Evolutionary conservation across 192 early-diverging fungal species (phyloP), one percentile per base, ranked within the genome.

Genomic region (Coemansia sp.): DNA sequence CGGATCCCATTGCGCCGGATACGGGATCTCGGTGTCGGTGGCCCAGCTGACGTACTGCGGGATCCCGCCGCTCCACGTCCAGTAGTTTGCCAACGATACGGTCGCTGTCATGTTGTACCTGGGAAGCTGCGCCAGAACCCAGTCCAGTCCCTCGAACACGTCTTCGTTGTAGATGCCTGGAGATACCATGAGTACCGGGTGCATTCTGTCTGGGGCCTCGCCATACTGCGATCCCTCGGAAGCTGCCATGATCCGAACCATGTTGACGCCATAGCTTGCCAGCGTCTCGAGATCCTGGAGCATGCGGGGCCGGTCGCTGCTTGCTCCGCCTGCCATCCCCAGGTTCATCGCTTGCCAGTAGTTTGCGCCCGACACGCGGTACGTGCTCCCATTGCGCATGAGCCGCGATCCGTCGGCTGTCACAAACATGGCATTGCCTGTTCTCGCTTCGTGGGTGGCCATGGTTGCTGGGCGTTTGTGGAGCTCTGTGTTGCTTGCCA

Each of bases 341-440:
- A 91, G 75, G 76, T 91, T 88, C 89, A 91, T 90, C 14, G 88
- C 90, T 43, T 90, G 86, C 90, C 90, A 91, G 65, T 89, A 91
- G 75, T 91, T 91, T 53, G 90, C 89, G 14, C 88, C 87, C 5
- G 62, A 72, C 4, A 89, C 60, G 14, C 57, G 59, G 55, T 85
- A 83, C 23, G 64, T 48, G 18, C 66, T 51, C 15, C 71, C 71
- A 44, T 79, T 35, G 12, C 62, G 70, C 21, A 52, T 48, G 12
- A 88, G 86, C 1, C 64, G 46, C 1, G 77, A 72, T 11, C 81
- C 85, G 14, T 55, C 53, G 23, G 85, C 83, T 1, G 66, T 61
- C 7, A 89, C 79, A 64, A 86, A 88, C 21, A 23, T 46, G 16
- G 36, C 10, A 33, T 15, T 46, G 15, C 14, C 10, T 46, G 11